phyloP scores from a whole-genome alignment of 2,329 filamentous ascomycete species.

The Trichophyton equinum region DNA sequence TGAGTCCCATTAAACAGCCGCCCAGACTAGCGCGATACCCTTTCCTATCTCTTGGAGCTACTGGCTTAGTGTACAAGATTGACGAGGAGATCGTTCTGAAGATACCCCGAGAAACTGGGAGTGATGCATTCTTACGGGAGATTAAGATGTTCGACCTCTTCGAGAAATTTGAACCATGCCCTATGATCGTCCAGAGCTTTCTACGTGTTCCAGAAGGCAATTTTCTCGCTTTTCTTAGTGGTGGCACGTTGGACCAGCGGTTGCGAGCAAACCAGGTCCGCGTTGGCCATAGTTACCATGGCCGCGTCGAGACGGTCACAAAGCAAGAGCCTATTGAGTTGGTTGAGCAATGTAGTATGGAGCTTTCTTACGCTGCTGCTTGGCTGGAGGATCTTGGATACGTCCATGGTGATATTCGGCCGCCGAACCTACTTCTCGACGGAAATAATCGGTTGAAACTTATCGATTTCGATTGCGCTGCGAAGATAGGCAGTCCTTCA shows the following conservation, averaged over 20 bases:
- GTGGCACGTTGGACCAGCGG: slow-evolving; percentile 6
- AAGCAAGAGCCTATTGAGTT: slow-evolving; percentile 8
- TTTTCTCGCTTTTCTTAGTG: slow-evolving; percentile 7
- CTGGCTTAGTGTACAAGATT: not conserved
- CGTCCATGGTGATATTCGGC: slow-evolving; percentile 14
- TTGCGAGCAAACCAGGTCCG: slow-evolving; percentile 6
- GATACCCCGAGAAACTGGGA: not conserved
- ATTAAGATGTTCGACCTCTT: slow-evolving; percentile 8
- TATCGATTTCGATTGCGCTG: slow-evolving; percentile 13
- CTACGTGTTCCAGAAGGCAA: slow-evolving; percentile 7
- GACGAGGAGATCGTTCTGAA: not conserved
- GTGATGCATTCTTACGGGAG: not conserved
- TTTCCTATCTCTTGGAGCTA: not conserved
- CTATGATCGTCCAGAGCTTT: slow-evolving; percentile 9
- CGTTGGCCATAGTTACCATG: not conserved
- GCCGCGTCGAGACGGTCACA: slow-evolving; percentile 6
- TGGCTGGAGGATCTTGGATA: slow-evolving; percentile 14
- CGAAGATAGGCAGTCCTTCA: slow-evolving; percentile 3
- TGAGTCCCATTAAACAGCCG: not conserved
- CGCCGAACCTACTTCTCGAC: slow-evolving; percentile 14
- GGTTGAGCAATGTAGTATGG: slow-evolving; percentile 12
- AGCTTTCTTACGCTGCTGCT: slow-evolving; percentile 12
- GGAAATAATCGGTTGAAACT: slow-evolving; percentile 14
- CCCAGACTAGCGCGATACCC: not conserved
- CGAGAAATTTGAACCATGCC: slow-evolving; percentile 8